Evolutionary conservation across 1,284 basidiomycete species (phyloP).

Genomic region (Omphalotus olearius): DNA sequence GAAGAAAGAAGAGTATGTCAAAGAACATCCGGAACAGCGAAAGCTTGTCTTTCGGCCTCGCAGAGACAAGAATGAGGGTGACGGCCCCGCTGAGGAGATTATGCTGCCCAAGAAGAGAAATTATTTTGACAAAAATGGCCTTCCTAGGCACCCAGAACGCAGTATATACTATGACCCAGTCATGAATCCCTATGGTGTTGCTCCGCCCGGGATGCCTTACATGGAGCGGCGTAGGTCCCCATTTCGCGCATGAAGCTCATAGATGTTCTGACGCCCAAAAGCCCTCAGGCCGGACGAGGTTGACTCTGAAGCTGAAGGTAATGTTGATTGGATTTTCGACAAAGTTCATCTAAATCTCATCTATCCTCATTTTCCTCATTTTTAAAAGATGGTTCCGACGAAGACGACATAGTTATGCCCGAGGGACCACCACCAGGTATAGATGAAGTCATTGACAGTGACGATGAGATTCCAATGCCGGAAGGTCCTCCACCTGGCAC

Average conservation of each 20-base stretch:
- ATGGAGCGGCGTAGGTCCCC: constrained; percentile 69
- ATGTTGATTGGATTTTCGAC: constrained; percentile 24
- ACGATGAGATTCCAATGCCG: constrained; percentile 86
- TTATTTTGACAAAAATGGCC: constrained; percentile 76
- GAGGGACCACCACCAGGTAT: constrained; percentile 67
- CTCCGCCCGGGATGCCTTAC: constrained; percentile 96
- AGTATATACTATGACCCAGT: constrained; percentile 92
- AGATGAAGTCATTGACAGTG: constrained; percentile 45
- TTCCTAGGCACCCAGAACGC: constrained; percentile 81
- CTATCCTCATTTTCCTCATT: constrained; percentile 2
- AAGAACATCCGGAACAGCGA: constrained; percentile 85
- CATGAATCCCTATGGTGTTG: constrained; percentile 93
- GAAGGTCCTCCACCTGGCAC: constrained; percentile 68
- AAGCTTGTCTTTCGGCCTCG: constrained; percentile 68
- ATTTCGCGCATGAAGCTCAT: background rate
- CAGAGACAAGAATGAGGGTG: constrained; percentile 36
- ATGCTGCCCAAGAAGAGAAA: constrained; percentile 50
- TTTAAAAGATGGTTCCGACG: constrained; percentile 19
- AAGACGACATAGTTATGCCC: constrained; percentile 66
- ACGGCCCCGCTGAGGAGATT: constrained; percentile 40
- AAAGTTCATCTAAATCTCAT: background rate
- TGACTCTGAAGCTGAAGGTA: constrained; percentile 53
- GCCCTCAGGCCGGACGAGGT: constrained; percentile 60
- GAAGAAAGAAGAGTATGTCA: constrained; percentile 87
- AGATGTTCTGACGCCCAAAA: constrained; percentile 23